Evolutionary conservation across 2,329 filamentous ascomycete genomes (phyloP), one percentile per base, ranked within the genome.

Genomic region (Trichoderma endophyticum): DNA sequence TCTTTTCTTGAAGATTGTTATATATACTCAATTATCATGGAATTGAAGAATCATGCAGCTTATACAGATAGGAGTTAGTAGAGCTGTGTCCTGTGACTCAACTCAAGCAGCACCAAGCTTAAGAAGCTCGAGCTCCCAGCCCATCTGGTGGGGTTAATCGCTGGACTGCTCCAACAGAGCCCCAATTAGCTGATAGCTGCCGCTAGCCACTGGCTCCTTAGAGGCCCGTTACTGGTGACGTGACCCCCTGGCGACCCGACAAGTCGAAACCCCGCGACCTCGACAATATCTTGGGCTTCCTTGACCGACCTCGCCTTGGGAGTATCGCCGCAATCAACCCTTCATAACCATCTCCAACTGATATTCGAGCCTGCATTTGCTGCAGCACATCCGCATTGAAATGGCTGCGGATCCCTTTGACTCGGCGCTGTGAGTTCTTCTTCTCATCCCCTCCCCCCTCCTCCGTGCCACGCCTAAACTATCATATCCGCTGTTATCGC

Each of bases 391-490:
- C 8, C 9, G 21, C 62, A 57, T 48, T 15, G 24, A 15, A 71
- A 73, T 63, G 59, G 82, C 85, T 78, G 85, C 86, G 77, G 91
- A 92, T 77, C 90, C 90, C 8, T 92, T 92, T 79, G 92, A 94
- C 82, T 92, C 91, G 79, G 92, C 92, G 71, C 89, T 94, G 92
- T 93, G 86, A 82, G 90, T 63, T 66, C 54, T 14, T n/a, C 71
- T 4, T 7, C 4, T n/a, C 15, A 1, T 12, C 26, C 14, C 32
- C 0, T 4, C 14, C 15, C 36, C 48, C 73, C 56, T 60, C 60
- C 63, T 24, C 36, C 11, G 60, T 60, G 26, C 14, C 48, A 32
- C 32, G n/a, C 34, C 43, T 18, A 12, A 48, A 21, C 26, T 6
- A 39, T 39, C 36, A 26, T 34, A 56, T 24, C 32, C 48, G 39